Evolutionary conservation across 495 filamentous ascomycete species (phyloP).

Genomic region (Penicillium bialowiezense): DNA sequence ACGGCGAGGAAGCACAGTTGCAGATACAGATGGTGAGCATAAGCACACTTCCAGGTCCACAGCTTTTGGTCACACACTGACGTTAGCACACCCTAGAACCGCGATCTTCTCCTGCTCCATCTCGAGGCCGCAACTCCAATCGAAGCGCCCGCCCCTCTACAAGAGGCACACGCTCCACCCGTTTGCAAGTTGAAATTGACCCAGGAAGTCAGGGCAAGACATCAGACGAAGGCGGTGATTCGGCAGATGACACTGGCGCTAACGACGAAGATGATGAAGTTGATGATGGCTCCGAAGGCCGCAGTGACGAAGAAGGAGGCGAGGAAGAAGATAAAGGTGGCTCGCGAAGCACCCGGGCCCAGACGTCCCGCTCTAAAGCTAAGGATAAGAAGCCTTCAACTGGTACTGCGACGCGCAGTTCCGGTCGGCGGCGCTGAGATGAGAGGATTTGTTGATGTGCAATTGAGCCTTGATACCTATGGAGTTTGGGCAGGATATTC

Average conservation of each 20-base stretch:
- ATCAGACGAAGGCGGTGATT: slow-evolving; percentile 41
- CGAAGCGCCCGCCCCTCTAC: slow-evolving; percentile 34
- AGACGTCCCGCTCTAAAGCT: slow-evolving; percentile 36
- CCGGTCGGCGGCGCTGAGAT: slow-evolving; percentile 34
- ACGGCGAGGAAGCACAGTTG: slow-evolving; percentile 42
- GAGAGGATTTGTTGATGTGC: not conserved
- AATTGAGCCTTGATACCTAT: slow-evolving; percentile 28
- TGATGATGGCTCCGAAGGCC: slow-evolving; percentile 29
- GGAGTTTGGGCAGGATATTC: slow-evolving; percentile 14
- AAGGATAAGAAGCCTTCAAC: slow-evolving; percentile 35
- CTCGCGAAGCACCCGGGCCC: slow-evolving; percentile 40
- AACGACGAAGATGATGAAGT: slow-evolving; percentile 39
- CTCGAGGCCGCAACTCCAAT: slow-evolving; percentile 41
- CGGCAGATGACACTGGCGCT: slow-evolving; percentile 36
- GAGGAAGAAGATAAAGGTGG: slow-evolving; percentile 38
- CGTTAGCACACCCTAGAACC: slow-evolving; percentile 32
- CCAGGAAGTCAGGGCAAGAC: slow-evolving; percentile 23
- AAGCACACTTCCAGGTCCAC: slow-evolving; percentile 1
- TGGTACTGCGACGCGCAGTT: slow-evolving; percentile 33
- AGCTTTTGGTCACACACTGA: slow-evolving; percentile 6
- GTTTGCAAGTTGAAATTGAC: slow-evolving; percentile 42
- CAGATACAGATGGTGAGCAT: slow-evolving; percentile 53
- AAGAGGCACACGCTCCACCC: slow-evolving; percentile 43
- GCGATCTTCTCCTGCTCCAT: slow-evolving; percentile 48
- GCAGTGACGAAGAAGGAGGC: slow-evolving; percentile 28